Conservation (phyloP, 768 basidiomycete genomes). For the Macrolepiota dolichaula region DNA sequence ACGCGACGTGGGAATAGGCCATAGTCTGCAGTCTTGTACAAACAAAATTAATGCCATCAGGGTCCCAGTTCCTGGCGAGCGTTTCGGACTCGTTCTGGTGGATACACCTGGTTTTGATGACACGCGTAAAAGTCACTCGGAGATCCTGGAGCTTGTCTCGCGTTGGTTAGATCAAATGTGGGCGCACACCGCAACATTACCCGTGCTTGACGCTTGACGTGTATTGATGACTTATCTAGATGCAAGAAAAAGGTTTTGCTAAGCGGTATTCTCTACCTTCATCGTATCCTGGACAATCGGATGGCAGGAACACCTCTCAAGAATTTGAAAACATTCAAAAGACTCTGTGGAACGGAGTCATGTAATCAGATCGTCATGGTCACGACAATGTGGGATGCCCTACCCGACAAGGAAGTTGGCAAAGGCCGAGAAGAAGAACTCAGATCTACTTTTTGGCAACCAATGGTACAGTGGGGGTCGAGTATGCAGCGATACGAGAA, state of each 20-base stretch:
- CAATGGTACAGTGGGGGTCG: constrained; percentile 13
- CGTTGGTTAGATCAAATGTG: constrained; percentile 17
- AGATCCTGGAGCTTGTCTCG: constrained; percentile 22
- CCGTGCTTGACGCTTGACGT: not conserved
- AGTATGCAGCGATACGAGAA: not conserved
- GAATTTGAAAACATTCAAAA: constrained; percentile 28
- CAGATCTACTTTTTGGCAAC: constrained; percentile 12
- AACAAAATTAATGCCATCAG: not conserved
- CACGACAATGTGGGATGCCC: constrained; percentile 35
- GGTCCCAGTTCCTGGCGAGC: constrained; percentile 1
- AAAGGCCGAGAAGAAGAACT: constrained; percentile 13
- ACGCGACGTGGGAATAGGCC: not conserved
- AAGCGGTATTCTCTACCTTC: constrained; percentile 28
- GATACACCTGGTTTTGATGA: constrained; percentile 28
- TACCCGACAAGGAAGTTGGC: not conserved
- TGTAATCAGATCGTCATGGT: constrained; percentile 26
- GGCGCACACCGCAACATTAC: not conserved
- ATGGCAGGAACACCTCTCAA: constrained; percentile 23
- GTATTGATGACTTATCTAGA: not conserved
- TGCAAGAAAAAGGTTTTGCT: constrained; percentile 9
- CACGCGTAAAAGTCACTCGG: constrained; percentile 17
- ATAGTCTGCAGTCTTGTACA: not conserved
- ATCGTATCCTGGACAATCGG: constrained; percentile 29
- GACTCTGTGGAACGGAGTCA: constrained; percentile 29
- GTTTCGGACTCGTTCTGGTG: constrained; percentile 17